A percentile compares a stretch with the other conserved stretches of the same genome.
These are phyloP conservation scores for Citrus maxima DNA, from an alignment of 345 rosid genomes.

Conservation along the genomic window DNA sequence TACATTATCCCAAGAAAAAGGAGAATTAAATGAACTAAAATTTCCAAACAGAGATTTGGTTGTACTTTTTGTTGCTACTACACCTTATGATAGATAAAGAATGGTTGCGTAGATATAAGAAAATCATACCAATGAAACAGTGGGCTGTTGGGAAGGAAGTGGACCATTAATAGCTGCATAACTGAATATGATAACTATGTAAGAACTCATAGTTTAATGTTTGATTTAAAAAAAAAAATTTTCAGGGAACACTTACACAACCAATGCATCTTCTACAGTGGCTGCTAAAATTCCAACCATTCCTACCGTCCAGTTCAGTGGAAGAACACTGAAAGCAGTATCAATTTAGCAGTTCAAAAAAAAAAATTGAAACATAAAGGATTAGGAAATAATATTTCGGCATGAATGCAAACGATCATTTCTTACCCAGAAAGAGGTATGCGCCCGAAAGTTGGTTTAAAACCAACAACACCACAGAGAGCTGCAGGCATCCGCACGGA, in stretches of 20 bases:
- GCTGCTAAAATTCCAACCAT: constrained; percentile 70
- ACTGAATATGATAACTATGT: constrained; percentile 26
- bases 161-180: constrained; percentile 65
- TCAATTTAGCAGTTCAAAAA: neutral
- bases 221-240: neutral
- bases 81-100: neutral
- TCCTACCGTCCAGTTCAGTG: constrained; percentile 77
- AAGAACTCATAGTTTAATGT: neutral
- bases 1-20: neutral
- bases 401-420: neutral
- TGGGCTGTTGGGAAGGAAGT: constrained; percentile 21
- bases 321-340: constrained; percentile 54
- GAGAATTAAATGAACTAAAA: neutral
- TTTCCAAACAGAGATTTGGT: neutral
- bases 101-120: neutral
- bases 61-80: neutral
- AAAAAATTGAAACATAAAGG: neutral
- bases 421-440: constrained; percentile 59
- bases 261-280: constrained; percentile 59
- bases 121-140: constrained; percentile 25
- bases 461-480: constrained; percentile 72
- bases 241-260: constrained; percentile 33
- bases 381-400: neutral
- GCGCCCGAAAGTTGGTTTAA: constrained; percentile 73
- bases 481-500: constrained; percentile 79